Evolutionary conservation across 306 rosid species (phyloP), one percentile per base, ranked within the genome.

Genomic region (Lupinus albus): DNA sequence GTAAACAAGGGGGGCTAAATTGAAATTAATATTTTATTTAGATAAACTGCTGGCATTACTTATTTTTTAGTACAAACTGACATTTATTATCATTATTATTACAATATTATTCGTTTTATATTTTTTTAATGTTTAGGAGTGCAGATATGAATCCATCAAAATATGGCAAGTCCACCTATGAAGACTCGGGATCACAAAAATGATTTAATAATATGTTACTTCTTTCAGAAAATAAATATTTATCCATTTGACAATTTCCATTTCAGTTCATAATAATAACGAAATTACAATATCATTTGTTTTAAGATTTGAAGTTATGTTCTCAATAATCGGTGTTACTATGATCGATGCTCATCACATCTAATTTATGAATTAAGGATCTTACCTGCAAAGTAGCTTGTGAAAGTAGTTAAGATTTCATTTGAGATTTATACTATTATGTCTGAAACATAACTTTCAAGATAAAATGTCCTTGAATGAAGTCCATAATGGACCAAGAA

Each of bases 311-410:
- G 46, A 56, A 48, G 60, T 41, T 25, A 63, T 45, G 25, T 35
- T 48, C 10, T 51, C 6, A 36, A 12, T 38, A 7, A 49, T 38
- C 57, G 39, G 7, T 39, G 47, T 45, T 15, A 15, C 63, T 8
- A 13, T 57, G 79, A 3, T 67, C 67, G 14, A 86, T 75, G 84
- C 91, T 91, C 62, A 73, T 79, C 68, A 87, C 89, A 36, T 91
- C 97, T 7, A 95, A 93, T 67, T 76, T 88, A 0, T 79, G 77
- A 32, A 85, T 83, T 9, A 86, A 67, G 1, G 87, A 83, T 61
- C 91, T 84, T 2, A 93, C 95, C 97, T 91, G 77, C 75, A 83
- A 45, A 72, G 55, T 39, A 53, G 58, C 21, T 61, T 78, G 38
- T 56, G 14, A 14, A 32, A 61, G 44, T 13, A 41, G 44, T 41